Evolutionary conservation across 345 rosid species (phyloP), one percentile per base, ranked within the genome.

Genomic region (Xanthoceras sorbifolium): DNA sequence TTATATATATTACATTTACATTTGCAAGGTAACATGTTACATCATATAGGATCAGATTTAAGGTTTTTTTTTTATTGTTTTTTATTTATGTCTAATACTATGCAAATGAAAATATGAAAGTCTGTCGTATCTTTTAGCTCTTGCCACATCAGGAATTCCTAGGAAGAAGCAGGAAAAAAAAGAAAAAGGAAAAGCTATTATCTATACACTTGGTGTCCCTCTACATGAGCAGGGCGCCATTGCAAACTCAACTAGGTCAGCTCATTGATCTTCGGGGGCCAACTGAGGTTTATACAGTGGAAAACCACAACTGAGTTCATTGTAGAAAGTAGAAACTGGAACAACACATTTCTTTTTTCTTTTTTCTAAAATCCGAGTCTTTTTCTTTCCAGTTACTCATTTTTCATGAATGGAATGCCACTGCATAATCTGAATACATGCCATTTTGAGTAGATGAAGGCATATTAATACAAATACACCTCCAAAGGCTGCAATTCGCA

Each of bases 401-500:
- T 83, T 83, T 34, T 61, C 74, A 18, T 57, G 67, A 44, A 11
- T 67, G 7, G 28, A 18, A 9, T 61, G 72, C 78, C 69, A 28
- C 57, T 54, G 75, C 20, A 25, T 34, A 3, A 83, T 36, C 18
- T 36, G 62, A 11, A 38, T 40, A 66, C 85, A 79, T 1, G 73
- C 68, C 75, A 20, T 77, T 73, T 80, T 81, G 36, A 83, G 76
- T 55, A 82, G 64, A 80, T 88, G 84, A 59, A 89, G 84, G 74
- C 90, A 88, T 6, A 92, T 82, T 78, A 93, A 79, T 9, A 89
- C 29, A 31, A 87, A 79, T 42, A 89, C 76, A 52, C 88, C 79
- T 18, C 88, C 94, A 36, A 81, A 86, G 60, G 85, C 85, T 2
- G 55, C 80, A 73, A 75, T 80, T 60, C 79, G 82, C 28, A 81